Conservation (phyloP, 495 filamentous ascomycete genomes). For the Glonium stellatum region DNA sequence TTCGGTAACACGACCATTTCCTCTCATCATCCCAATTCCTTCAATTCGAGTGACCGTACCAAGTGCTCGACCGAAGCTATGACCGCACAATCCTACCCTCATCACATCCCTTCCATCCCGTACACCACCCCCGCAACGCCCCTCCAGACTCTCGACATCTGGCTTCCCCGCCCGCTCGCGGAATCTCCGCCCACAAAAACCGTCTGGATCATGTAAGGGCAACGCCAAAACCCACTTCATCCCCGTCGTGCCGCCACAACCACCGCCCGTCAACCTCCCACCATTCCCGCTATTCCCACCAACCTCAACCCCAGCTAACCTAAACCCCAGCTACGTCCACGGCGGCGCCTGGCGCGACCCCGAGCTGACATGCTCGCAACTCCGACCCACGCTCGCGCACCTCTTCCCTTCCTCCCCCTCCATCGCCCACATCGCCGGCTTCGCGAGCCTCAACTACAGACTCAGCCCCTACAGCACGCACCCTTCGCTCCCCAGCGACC, state of each 20-base stretch:
- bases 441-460: constrained; percentile 29
- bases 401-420: constrained; percentile 4
- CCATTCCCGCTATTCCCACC: neutral
- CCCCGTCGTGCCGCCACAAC: neutral
- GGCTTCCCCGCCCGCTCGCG: constrained; percentile 18
- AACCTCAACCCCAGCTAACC: neutral
- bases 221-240: neutral
- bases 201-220: constrained; percentile 19
- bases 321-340: constrained; percentile 22
- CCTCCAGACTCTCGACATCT: constrained; percentile 23
- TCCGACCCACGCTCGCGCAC: constrained; percentile 16
- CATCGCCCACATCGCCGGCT: constrained; percentile 15
- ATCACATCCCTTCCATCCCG: constrained; percentile 3
- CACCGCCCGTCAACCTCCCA: neutral
- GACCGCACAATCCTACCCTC: neutral
- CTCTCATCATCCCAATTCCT: neutral
- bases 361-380: neutral
- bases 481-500: constrained; percentile 9
- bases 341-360: constrained; percentile 32
- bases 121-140: constrained; percentile 13
- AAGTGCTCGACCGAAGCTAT: neutral
- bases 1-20: neutral
- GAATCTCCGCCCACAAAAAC: constrained; percentile 1
- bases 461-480: constrained; percentile 21
- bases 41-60: neutral